Percentiles rank a stretch among this genome's conserved stretches.
Evolutionary conservation across 2,329 filamentous ascomycete species (phyloP).

Genomic region (Colletotrichum nymphaeae): DNA sequence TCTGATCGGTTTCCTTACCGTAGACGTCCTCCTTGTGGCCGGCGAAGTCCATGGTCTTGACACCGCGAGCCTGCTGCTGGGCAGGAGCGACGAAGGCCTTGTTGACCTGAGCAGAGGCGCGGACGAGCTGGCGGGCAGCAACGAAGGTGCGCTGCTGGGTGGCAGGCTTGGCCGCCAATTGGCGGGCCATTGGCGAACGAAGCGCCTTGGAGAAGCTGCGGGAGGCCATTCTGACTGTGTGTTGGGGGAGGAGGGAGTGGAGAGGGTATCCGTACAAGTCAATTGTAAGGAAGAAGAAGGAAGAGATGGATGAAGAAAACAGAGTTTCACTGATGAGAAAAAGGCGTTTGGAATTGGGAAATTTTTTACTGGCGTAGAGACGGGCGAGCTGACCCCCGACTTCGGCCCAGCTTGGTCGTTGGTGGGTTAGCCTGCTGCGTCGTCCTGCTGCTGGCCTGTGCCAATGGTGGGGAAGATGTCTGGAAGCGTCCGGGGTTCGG

Average conservation of each 20-base stretch:
- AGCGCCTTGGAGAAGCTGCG: constrained; percentile 78
- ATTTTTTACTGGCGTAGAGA: constrained; percentile 38
- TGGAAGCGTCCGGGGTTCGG: constrained; percentile 33
- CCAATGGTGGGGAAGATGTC: constrained; percentile 34
- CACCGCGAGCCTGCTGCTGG: constrained; percentile 81
- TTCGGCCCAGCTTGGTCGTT: constrained; percentile 37
- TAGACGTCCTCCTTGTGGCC: constrained; percentile 95
- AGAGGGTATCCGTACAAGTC: constrained; percentile 41
- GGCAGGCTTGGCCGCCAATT: constrained; percentile 67
- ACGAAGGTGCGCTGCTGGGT: constrained; percentile 73
- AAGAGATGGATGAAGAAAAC: constrained; percentile 32
- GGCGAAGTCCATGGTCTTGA: constrained; percentile 99
- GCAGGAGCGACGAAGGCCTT: constrained; percentile 55
- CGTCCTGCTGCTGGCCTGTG: constrained; percentile 25
- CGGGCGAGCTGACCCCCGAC: constrained; percentile 36
- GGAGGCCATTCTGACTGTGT: constrained; percentile 76
- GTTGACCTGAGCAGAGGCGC: constrained; percentile 58
- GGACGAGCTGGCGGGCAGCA: constrained; percentile 67
- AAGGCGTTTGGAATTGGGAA: constrained; percentile 38
- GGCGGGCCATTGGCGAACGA: constrained; percentile 71
- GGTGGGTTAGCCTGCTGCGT: constrained; percentile 28
- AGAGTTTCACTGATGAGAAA: constrained; percentile 35
- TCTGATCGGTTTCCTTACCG: constrained; percentile 65
- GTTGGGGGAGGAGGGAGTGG: constrained; percentile 46
- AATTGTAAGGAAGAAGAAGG: constrained; percentile 36